phyloP scores from a whole-genome alignment of 2,329 filamentous ascomycete species.

The Verticillium dahliae region DNA sequence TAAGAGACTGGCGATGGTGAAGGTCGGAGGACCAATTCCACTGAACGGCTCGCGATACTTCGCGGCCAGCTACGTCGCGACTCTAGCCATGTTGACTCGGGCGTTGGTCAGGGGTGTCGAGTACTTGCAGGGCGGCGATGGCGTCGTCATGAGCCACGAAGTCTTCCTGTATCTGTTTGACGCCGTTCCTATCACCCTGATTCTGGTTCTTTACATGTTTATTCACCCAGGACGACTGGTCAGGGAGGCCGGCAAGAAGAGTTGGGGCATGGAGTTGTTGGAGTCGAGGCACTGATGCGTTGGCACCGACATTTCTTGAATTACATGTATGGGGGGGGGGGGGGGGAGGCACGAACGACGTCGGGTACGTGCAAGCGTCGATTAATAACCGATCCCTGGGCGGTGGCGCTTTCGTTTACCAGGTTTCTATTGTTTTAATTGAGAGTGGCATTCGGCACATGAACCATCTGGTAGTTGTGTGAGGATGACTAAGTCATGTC shows the following conservation, averaged over 20 bases:
- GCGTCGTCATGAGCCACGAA: slow-evolving; percentile 33
- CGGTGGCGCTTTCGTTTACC: no score
- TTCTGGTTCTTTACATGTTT: slow-evolving; percentile 22
- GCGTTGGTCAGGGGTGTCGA: slow-evolving; percentile 13
- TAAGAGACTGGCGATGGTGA: neutral
- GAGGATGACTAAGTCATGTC: no score
- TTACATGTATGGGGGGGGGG: no score
- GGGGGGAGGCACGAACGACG: no score
- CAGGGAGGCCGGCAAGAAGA: slow-evolving; percentile 2
- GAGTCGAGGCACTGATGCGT: neutral
- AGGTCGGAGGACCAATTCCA: neutral
- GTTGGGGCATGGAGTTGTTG: neutral
- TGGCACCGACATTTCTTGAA: no score
- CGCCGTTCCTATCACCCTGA: slow-evolving; percentile 28
- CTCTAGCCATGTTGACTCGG: slow-evolving; percentile 9
- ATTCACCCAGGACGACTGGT: slow-evolving; percentile 11
- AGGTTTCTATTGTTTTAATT: no score
- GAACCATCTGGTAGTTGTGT: no score
- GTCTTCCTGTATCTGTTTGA: slow-evolving; percentile 36
- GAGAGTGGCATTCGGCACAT: no score
- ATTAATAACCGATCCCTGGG: no score
- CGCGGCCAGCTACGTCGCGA: slow-evolving; percentile 9
- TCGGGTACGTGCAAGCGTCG: no score
- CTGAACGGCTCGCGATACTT: slow-evolving; percentile 12
- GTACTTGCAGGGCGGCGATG: slow-evolving; percentile 14